Base-by-base conservation (phyloP, 306 rosid genomes). In the Lotus japonicus region DNA sequence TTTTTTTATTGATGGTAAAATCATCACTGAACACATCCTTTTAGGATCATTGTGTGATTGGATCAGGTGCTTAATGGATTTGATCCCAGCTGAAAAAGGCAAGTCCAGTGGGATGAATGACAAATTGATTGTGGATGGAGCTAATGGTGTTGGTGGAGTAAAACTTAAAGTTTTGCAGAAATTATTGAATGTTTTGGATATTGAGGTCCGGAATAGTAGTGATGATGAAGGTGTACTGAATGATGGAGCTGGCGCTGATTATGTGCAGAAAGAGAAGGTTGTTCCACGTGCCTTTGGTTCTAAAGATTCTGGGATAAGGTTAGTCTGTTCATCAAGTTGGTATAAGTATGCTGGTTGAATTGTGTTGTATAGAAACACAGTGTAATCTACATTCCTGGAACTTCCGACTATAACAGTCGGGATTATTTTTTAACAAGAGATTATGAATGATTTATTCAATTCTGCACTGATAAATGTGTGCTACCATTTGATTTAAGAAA, bases 241-340 rank as follows among this genome's bases (percentile, higher is more conserved):
- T 72, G 97, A 94, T 58, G 96, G 96, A 48, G 98, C 88, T 21
- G 98, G 98, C 44, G 98, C 98, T 61, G 98, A 90, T 86, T 90
- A 78, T 74, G 98, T 90, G 86, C 98, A 94, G 81, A 94, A 94
- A 81, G 98, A 94, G 86, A 94, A 90, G 85, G 81, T 82, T 54
- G 86, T 77, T 76, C 96, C 98, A 0, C 58, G 26, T 58, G 75
- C 87, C 23, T 88, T 94, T 85, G 82, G 87, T 69, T 77, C 89
- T 11, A 76, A 82, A 48, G 95, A 94, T 17, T 72, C 82, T 18
- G 92, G 92, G 71, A 72, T 71, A 68, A 90, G 97, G 98, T 94
- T 72, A 78, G 95, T 63, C 23, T 51, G 81, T 63, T 65, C 48
- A 75, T 70, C 55, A 68, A 52, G 55, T 26, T 39, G 60, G 68